Evolutionary conservation across 768 basidiomycete genomes (phyloP).

Genomic region (Kondoa malvinella): DNA sequence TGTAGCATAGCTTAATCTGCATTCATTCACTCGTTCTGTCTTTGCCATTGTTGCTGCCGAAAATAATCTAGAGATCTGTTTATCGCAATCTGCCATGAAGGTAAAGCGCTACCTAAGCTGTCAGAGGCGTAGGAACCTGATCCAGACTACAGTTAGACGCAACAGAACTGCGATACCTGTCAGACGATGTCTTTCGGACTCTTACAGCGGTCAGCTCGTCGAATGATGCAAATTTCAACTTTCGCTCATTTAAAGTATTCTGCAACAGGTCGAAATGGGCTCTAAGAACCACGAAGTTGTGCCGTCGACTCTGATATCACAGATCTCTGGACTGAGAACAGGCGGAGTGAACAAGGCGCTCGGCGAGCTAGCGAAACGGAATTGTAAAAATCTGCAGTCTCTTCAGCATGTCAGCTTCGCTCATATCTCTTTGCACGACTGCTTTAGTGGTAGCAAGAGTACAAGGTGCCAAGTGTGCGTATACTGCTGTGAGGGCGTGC

Average conservation of each 20-base stretch:
- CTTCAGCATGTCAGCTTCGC: no score
- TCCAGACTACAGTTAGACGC: constrained; percentile 25
- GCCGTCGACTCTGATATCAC: constrained; percentile 68
- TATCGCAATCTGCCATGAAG: not conserved
- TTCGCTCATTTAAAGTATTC: not conserved
- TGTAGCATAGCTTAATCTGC: no score
- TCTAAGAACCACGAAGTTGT: constrained; percentile 97
- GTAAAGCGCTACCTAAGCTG: not conserved
- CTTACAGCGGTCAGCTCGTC: constrained; percentile 56
- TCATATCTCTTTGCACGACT: no score
- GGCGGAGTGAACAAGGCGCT: constrained; percentile 89
- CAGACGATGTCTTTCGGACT: constrained; percentile 85
- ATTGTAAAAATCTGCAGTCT: no score
- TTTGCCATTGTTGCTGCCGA: no score
- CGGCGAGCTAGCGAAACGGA: constrained; percentile 76
- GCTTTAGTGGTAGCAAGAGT: constrained; percentile 78
- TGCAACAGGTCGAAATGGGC: constrained; percentile 74
- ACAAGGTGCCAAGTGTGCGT: constrained; percentile 78
- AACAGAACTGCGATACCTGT: constrained; percentile 70
- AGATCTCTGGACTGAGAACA: constrained; percentile 76
- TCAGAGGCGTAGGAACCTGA: not conserved
- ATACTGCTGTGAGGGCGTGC: not conserved
- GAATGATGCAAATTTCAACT: not conserved
- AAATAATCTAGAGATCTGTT: no score
- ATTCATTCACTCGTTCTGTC: no score